These are phyloP conservation scores for Wolfiporia cocos DNA, from an alignment of 1,284 basidiomycete species.

Conservation along the genomic window DNA sequence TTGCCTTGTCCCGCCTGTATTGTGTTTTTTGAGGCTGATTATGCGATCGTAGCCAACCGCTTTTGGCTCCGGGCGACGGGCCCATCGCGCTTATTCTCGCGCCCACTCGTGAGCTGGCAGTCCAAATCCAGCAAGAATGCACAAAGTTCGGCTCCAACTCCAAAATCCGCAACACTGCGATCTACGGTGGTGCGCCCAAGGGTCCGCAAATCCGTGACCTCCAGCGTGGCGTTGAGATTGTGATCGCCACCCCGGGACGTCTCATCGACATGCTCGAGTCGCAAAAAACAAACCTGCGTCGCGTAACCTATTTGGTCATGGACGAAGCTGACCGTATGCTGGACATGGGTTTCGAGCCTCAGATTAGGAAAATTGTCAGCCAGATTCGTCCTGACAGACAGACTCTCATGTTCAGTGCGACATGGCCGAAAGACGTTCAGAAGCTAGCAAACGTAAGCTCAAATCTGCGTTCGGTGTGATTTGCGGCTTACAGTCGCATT, in stretches of 20 bases:
- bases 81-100: slow-evolving; percentile 96
- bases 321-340: slow-evolving; percentile 99
- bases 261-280: slow-evolving; percentile 95
- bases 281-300: slow-evolving; percentile 92
- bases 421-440: slow-evolving; percentile 99
- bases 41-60: slow-evolving; percentile 69
- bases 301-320: slow-evolving; percentile 97
- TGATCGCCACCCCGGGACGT: slow-evolving; percentile 88
- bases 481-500: slow-evolving; percentile 2
- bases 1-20: slow-evolving; percentile 7
- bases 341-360: slow-evolving; percentile 99
- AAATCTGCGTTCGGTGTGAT: not conserved
- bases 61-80: slow-evolving; percentile 91
- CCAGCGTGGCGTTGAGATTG: slow-evolving; percentile 94
- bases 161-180: slow-evolving; percentile 95
- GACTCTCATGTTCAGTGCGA: slow-evolving; percentile 96
- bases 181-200: slow-evolving; percentile 98
- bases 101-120: slow-evolving; percentile 96
- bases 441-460: slow-evolving; percentile 77
- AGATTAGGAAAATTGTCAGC: slow-evolving; percentile 96
- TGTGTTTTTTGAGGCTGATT: slow-evolving; percentile 1
- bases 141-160: slow-evolving; percentile 98
- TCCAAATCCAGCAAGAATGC: slow-evolving; percentile 98
- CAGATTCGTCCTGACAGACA: slow-evolving; percentile 97
- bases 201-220: slow-evolving; percentile 97